Evolutionary conservation across 805 yeast genomes (phyloP).

Genomic region (Yamadazyma phyllophila): DNA sequence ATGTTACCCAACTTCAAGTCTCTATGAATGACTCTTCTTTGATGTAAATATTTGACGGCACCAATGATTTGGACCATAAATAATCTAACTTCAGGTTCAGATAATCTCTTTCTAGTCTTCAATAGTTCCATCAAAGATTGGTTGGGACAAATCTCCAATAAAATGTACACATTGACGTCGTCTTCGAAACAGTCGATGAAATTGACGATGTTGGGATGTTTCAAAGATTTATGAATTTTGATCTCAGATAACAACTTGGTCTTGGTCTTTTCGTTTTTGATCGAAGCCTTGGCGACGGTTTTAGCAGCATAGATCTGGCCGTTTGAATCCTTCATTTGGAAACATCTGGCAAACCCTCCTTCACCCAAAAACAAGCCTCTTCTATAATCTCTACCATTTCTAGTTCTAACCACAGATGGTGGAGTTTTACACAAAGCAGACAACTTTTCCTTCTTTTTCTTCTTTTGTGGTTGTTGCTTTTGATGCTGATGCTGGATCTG

Average conservation of each 20-base stretch:
- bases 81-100: slow-evolving; percentile 88
- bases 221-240: slow-evolving; percentile 87
- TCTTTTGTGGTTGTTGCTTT: slow-evolving; percentile 29
- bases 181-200: slow-evolving; percentile 97
- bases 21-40: slow-evolving; percentile 89
- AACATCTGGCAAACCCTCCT: slow-evolving; percentile 98
- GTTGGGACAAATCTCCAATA: slow-evolving; percentile 92
- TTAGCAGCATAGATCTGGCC: slow-evolving; percentile 94
- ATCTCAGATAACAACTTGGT: slow-evolving; percentile 86
- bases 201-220: slow-evolving; percentile 86
- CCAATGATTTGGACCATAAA: slow-evolving; percentile 92
- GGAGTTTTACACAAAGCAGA: slow-evolving; percentile 95
- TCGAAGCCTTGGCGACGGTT: slow-evolving; percentile 94
- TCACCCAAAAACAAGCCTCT: slow-evolving; percentile 92
- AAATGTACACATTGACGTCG: slow-evolving; percentile 87
- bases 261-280: slow-evolving; percentile 86
- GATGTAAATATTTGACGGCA: slow-evolving; percentile 89
- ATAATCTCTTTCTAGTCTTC: slow-evolving; percentile 75
- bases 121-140: slow-evolving; percentile 92
- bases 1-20: slow-evolving; percentile 95
- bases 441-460: slow-evolving; percentile 83
- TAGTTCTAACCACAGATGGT: slow-evolving; percentile 85
- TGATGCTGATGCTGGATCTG: slow-evolving; percentile 13
- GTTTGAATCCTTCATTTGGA: slow-evolving; percentile 87
- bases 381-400: slow-evolving; percentile 83